Base-by-base conservation (phyloP, 2,329 filamentous ascomycete species). In the Colletotrichum echinochloae region DNA sequence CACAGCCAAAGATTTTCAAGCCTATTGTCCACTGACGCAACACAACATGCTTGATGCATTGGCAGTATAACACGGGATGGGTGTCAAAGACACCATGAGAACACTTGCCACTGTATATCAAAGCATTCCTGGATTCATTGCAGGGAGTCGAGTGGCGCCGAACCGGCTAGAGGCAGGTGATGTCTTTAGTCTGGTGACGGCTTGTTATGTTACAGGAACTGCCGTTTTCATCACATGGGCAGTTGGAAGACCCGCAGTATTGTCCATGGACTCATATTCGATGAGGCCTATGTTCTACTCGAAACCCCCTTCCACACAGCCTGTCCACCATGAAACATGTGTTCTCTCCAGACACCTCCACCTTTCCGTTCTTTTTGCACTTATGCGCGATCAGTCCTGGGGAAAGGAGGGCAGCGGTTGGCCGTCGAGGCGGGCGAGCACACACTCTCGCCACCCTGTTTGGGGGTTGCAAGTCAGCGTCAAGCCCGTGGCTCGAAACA, bases 81-180 rank as follows among this genome's bases (percentile, higher is more conserved):
- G 3, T 16, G 3, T 7, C 12, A 11, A n/a, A 8, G 5, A 1
- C 5, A 1, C 0, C 5, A 37, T 8, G 1, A 1, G 1, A 8
- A 14, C 23, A 3, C 8, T n/a, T 26, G 14, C 5, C 23, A 18
- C 18, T 18, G 14, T 8, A 8, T 18, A 28, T 12, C 4, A 23
- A 35, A 3, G 4, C 11, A 2, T 14, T 20, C 28, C 9, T 6
- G 7, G 4, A 5, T 20, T 11, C 4, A 23, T 37, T n/a, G 5
- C 5, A 33, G 30, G 30, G 1, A 12, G 11, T 8, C 16, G 6
- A 52, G 28, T n/a, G 30, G 30, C 20, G 18, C 1, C 9, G 20
- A 14, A 11, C 1, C 28, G 11, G 5, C 18, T 28, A 52, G 3
- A 33, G 33, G 49, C 3, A n/a, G 49, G 20, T 20, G 3, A 5